Percentiles rank a stretch among this genome's conserved stretches.
Conservation (phyloP, 2,329 filamentous ascomycete species). For the Colletotrichum navitas region DNA sequence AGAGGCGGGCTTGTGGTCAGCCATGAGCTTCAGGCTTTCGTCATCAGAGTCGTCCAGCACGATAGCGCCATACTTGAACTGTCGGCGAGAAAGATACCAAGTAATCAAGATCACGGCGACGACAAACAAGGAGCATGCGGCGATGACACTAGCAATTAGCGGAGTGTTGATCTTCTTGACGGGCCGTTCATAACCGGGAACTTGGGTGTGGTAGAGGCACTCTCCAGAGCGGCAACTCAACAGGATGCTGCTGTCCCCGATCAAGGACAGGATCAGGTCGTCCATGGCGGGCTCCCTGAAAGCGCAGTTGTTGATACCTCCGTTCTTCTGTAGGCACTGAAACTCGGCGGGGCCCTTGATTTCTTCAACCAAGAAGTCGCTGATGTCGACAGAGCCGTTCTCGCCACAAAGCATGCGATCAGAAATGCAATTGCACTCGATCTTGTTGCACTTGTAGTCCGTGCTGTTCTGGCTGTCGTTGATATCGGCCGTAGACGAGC, state of each 20-base stretch:
- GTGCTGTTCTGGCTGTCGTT: conserved; percentile 82
- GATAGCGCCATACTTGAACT: conserved; percentile 77
- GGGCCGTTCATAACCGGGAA: conserved; percentile 89
- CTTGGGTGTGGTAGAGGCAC: conserved; percentile 91
- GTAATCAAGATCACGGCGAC: conserved; percentile 85
- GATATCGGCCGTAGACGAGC: conserved; percentile 78
- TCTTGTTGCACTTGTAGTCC: conserved; percentile 84
- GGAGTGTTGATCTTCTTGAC: conserved; percentile 97
- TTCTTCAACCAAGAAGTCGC: conserved; percentile 84
- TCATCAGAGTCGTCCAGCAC: conserved; percentile 91
- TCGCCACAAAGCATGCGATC: conserved; percentile 95
- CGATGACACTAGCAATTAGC: conserved; percentile 93
- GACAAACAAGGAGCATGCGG: conserved; percentile 85
- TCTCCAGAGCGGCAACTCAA: conserved; percentile 88
- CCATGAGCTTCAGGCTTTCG: conserved; percentile 85
- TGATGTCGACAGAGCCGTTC: conserved; percentile 89
- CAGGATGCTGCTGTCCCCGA: conserved; percentile 91
- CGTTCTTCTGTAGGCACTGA: conserved; percentile 75
- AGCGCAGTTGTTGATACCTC: conserved; percentile 74
- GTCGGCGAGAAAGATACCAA: conserved; percentile 89
- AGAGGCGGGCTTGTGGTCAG: conserved; percentile 90
- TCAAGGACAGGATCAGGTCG: conserved; percentile 86
- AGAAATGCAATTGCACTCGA: conserved; percentile 88
- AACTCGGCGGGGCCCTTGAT: conserved; percentile 93
- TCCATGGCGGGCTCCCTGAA: conserved; percentile 97